Evolutionary conservation across 2,329 filamentous ascomycete genomes (phyloP), one percentile per base, ranked within the genome.

Genomic region (Byssochlamys sp.): DNA sequence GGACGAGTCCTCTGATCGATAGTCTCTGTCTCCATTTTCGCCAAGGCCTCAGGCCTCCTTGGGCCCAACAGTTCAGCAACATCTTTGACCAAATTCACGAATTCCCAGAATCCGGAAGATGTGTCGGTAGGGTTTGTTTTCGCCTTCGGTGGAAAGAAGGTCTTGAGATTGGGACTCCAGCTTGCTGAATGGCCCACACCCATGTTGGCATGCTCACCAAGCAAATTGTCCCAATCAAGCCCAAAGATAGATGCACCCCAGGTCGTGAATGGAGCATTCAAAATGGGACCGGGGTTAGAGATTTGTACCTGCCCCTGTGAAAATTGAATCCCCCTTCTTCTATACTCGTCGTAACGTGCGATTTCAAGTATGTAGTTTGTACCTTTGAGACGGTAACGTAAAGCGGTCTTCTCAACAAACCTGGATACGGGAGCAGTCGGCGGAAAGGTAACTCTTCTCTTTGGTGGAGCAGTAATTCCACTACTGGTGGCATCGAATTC

Each of bases 291-390:
- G 48, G 48, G 45, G 28, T 59, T 25, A 26, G 50, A 52, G 24
- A 51, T 24, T 11, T 49, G 33, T 12, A 54, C 54, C 48, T 60
- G 59, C 11, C 59, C 60, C 4, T 59, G 58, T 54, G 59, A 66
- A 12, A 56, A 58, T 5, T 54, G 28, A 24, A 55, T 7, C 10
- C 56, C 55, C 2, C 28, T 54, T 7, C 63, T 65, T 33, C 58
- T 58, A 51, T 74, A 75, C 33, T 70, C 64, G 56, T 78, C 75
- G 55, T 75, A 76, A 4, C 75, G 71, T 7, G 73, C 69, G 33
- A 78, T 64, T 58, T 77, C 76, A n/a, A 78, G 66, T 7, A 72
- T 66, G 55, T 74, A 75, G 2, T 71, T 68, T 0, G 74, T 76
- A 5, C 67, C 66, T 56, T 71, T 75, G 48, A 78, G 63, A 2